Conservation (phyloP, 352 stramenopile genomes). For the Pythium dissimile region DNA sequence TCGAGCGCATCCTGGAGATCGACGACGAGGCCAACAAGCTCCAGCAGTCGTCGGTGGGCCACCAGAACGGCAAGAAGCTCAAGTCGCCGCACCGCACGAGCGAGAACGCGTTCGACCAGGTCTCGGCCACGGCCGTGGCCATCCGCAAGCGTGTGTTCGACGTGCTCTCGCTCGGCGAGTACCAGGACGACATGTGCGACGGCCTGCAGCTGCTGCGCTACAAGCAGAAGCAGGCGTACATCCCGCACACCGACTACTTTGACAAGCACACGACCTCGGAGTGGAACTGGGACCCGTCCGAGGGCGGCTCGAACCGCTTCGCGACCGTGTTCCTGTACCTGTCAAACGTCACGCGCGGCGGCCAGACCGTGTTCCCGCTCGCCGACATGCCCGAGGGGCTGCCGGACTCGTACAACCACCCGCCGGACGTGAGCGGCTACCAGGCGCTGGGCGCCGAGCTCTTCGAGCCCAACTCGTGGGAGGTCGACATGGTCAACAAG, state of each 20-base stretch:
- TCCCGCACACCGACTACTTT: constrained; percentile 94
- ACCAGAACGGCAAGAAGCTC: constrained; percentile 65
- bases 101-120: constrained; percentile 87
- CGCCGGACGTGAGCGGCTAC: constrained; percentile 37
- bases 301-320: constrained; percentile 79
- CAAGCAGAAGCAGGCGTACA: constrained; percentile 94
- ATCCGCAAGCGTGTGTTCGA: constrained; percentile 89
- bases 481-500: constrained; percentile 75
- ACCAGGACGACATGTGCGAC: constrained; percentile 90
- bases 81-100: constrained; percentile 76
- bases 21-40: constrained; percentile 79
- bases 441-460: constrained; percentile 40
- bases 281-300: constrained; percentile 77
- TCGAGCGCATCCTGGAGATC: constrained; percentile 79
- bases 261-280: constrained; percentile 36
- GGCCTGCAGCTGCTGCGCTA: constrained; percentile 95
- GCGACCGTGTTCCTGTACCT: constrained; percentile 84
- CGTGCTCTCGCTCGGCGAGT: constrained; percentile 87
- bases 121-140: constrained; percentile 59
- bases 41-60: constrained; percentile 75
- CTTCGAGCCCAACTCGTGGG: constrained; percentile 63
- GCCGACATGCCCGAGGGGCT: constrained; percentile 69
- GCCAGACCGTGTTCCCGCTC: constrained; percentile 83
- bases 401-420: constrained; percentile 52
- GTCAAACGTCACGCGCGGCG: constrained; percentile 70